Conservation (phyloP, 2,329 filamentous ascomycete species). For the Hawksworthiomyces lignivorus region DNA sequence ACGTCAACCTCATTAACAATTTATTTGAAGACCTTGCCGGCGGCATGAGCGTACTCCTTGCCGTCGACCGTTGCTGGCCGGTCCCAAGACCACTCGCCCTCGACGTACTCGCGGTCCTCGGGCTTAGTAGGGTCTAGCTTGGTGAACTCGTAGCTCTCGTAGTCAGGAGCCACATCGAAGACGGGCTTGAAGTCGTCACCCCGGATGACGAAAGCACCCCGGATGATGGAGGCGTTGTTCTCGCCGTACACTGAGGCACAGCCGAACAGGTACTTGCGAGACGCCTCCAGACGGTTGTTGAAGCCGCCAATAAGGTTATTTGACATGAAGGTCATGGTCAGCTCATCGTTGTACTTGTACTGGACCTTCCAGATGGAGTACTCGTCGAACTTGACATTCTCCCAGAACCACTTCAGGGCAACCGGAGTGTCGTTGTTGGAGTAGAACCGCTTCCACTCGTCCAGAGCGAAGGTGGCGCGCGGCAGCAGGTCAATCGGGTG, state of each 20-base stretch:
- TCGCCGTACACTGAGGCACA: conserved; percentile 79
- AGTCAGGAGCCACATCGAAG: conserved; percentile 96
- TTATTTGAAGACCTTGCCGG: conserved; percentile 99
- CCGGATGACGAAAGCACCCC: conserved; percentile 91
- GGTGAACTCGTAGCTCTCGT: conserved; percentile 90
- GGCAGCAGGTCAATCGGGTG: conserved; percentile 85
- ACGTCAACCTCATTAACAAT: conserved; percentile 9
- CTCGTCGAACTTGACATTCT: conserved; percentile 87
- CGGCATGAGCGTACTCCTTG: conserved; percentile 83
- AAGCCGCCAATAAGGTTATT: conserved; percentile 98
- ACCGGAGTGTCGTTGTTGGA: conserved; percentile 86
- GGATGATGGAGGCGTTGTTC: conserved; percentile 82
- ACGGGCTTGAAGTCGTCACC: conserved; percentile 79
- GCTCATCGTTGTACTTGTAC: conserved; percentile 99
- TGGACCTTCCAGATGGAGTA: conserved; percentile 91
- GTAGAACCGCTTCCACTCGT: conserved; percentile 99
- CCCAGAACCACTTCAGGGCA: conserved; percentile 97
- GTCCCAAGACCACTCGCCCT: conserved; percentile 89
- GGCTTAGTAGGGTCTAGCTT: conserved; percentile 88
- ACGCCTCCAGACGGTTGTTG: conserved; percentile 92
- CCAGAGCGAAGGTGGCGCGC: conserved; percentile 72
- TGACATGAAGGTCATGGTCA: conserved; percentile 97
- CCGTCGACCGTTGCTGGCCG: conserved; percentile 69
- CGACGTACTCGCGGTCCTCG: conserved; percentile 79
- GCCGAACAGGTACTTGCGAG: conserved; percentile 97